Evolutionary conservation across 306 rosid species (phyloP).

Genomic region (Begonia loranthoides): DNA sequence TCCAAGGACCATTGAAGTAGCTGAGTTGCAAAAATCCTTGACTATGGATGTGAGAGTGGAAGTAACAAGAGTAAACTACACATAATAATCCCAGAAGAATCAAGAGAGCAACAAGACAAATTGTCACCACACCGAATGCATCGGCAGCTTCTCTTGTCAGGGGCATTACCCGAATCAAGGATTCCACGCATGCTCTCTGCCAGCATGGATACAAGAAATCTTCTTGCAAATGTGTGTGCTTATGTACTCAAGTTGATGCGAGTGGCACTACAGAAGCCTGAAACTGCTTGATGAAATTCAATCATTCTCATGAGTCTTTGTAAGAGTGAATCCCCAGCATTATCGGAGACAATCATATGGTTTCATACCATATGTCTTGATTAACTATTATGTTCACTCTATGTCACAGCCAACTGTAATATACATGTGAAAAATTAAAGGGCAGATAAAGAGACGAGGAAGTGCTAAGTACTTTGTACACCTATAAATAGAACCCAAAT

Average conservation of each 20-base stretch:
- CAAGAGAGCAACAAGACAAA: constrained; percentile 80
- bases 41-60: constrained; percentile 58
- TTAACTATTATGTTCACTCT: too few relatives aligned
- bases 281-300: constrained; percentile 22
- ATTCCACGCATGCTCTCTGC: constrained; percentile 99
- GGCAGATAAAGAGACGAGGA: too few relatives aligned
- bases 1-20: constrained; percentile 97
- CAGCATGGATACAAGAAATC: constrained; percentile 88
- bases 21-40: constrained; percentile 58
- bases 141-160: constrained; percentile 94
- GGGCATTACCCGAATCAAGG: constrained; percentile 99
- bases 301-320: constrained; percentile 12
- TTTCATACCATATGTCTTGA: constrained; percentile 12
- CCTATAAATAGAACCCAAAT: too few relatives aligned
- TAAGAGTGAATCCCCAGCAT: constrained; percentile 9
- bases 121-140: constrained; percentile 95
- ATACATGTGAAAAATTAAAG: too few relatives aligned
- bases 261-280: constrained; percentile 14
- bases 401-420: too few relatives aligned
- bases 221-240: constrained; percentile 28
- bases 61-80: constrained; percentile 71
- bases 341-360: constrained; percentile 12
- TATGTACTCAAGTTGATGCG: constrained; percentile 26
- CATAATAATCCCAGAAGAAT: constrained; percentile 72
- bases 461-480: too few relatives aligned